phyloP scores from a whole-genome alignment of 805 yeast genomes.

The Candida broadrunensis region DNA sequence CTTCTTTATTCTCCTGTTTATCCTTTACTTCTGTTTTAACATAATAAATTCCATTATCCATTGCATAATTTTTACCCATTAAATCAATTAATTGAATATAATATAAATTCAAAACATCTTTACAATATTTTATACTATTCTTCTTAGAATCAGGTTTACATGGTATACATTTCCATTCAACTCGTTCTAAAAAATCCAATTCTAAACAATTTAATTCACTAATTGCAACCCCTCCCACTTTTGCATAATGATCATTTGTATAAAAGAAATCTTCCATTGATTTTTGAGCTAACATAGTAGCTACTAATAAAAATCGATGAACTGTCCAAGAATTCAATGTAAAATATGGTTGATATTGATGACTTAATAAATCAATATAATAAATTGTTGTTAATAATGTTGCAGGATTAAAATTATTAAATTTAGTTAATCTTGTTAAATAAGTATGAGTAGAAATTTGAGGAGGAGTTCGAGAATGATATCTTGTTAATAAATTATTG shows the following conservation, averaged over 20 bases:
- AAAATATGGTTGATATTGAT: slow-evolving; percentile 70
- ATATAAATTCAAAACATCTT: slow-evolving; percentile 38
- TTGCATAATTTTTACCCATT: slow-evolving; percentile 33
- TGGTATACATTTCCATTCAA: slow-evolving; percentile 61
- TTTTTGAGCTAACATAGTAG: slow-evolving; percentile 87
- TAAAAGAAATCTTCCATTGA: slow-evolving; percentile 92
- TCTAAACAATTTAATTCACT: slow-evolving; percentile 84
- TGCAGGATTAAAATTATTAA: slow-evolving; percentile 81
- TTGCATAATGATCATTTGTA: slow-evolving; percentile 90
- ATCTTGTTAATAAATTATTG: slow-evolving; percentile 60
- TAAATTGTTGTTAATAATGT: slow-evolving; percentile 81
- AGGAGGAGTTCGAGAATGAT: slow-evolving; percentile 93
- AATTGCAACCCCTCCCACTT: slow-evolving; percentile 89
- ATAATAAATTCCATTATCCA: slow-evolving; percentile 11
- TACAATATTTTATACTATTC: slow-evolving; percentile 17
- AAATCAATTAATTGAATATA: slow-evolving; percentile 37
- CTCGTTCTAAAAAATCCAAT: slow-evolving; percentile 78
- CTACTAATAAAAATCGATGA: slow-evolving; percentile 85
- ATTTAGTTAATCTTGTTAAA: slow-evolving; percentile 71
- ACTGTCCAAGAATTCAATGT: slow-evolving; percentile 89
- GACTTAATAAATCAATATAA: slow-evolving; percentile 81
- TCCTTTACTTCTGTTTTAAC: background rate
- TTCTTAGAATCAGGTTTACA: slow-evolving; percentile 20
- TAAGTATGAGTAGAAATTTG: slow-evolving; percentile 78
- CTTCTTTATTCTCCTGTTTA: background rate